A percentile compares a stretch with the other conserved stretches of the same genome.
Evolutionary conservation across 208 protist species (phyloP).

Genomic region (Tetramitus jugosus): DNA sequence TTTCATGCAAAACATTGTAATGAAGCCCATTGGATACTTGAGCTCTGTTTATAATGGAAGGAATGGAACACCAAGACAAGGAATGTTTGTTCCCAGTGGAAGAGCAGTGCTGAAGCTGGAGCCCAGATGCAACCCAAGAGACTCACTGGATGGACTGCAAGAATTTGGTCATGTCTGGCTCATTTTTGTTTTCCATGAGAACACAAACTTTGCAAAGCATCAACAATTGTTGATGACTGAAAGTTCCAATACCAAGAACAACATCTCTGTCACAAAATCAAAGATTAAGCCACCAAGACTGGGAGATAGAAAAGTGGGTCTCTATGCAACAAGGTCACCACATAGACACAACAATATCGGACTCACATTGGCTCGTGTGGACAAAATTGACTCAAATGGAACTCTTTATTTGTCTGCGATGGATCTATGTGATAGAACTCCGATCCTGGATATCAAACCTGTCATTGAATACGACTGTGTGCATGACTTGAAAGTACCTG

Average conservation of each 20-base stretch:
- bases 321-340: constrained; percentile 20
- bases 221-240: too few species aligned
- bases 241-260: neutral
- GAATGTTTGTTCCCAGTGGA: neutral
- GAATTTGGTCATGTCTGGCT: constrained; percentile 14
- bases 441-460: constrained; percentile 22
- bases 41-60: neutral
- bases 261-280: neutral
- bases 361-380: neutral
- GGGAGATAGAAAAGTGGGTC: neutral
- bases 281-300: constrained; percentile 25
- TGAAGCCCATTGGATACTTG: neutral
- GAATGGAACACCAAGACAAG: constrained; percentile 7
- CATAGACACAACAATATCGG: constrained; percentile 20
- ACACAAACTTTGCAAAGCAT: constrained; percentile 11
- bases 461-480: neutral
- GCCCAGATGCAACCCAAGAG: neutral
- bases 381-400: constrained; percentile 16
- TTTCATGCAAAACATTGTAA: neutral
- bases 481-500: neutral
- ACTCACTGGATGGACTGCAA: constrained; percentile 5
- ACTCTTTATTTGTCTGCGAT: neutral
- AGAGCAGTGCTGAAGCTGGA: constrained; percentile 7
- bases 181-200: constrained; percentile 15
- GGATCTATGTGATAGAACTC: constrained; percentile 1